These are phyloP conservation scores for Apiospora saccharicola DNA, from an alignment of 2,329 filamentous ascomycete species.

Conservation along the genomic window DNA sequence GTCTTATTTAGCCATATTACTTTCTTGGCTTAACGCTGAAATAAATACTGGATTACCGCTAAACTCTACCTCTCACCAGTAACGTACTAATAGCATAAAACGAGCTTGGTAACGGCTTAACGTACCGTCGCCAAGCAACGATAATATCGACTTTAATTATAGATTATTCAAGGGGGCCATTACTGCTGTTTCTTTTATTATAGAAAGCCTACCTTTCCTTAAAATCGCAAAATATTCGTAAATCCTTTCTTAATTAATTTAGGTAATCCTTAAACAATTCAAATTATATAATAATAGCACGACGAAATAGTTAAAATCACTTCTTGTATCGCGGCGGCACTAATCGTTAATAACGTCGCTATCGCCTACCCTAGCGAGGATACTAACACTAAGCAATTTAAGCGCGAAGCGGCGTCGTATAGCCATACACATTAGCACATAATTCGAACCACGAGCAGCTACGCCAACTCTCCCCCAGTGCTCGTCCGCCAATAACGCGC, in stretches of 20 bases:
- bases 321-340: not conserved
- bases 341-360: not conserved
- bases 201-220: not conserved
- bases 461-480: not conserved
- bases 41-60: not conserved
- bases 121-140: not conserved
- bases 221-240: too few relatives aligned
- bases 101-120: not conserved
- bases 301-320: not conserved
- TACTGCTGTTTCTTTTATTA: not conserved
- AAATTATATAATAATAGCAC: not conserved
- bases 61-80: not conserved
- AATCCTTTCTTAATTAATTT: too few relatives aligned
- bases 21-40: not conserved
- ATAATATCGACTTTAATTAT: not conserved
- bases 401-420: not conserved
- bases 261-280: not conserved
- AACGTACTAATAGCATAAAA: not conserved
- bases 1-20: not conserved
- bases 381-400: not conserved
- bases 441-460: not conserved
- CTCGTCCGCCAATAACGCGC: not conserved
- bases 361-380: not conserved
- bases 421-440: not conserved
- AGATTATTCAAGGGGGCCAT: conserved; percentile 14